Base-by-base conservation (phyloP, 768 basidiomycete species). In the Rhizopogon rudus region DNA sequence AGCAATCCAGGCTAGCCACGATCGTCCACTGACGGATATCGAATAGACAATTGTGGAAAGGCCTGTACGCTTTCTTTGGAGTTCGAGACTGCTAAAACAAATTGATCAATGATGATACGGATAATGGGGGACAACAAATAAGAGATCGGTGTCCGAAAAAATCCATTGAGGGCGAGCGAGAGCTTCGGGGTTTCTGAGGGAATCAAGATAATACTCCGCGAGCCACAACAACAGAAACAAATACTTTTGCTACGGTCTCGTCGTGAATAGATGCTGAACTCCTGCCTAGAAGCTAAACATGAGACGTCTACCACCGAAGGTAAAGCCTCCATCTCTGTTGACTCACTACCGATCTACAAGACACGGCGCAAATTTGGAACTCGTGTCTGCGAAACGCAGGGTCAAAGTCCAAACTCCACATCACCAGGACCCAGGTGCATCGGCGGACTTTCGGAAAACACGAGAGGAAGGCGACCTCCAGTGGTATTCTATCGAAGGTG, bases 141-240 rank as follows among this genome's bases (percentile, higher is more conserved):
- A 37, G 48, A 49, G 46, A 35, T 49, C 17, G 35, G 14, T 49
- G 48, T 20, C 48, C 35, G 35, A 49, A 49, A 49, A 49, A 13
- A 35, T 5, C 4, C 22, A 49, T 37, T 9, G 33, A 22, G 14
- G 31, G 35, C 25, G 25, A 25, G 25, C 25, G 25, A 25, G 25
- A 25, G 25, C 33, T 37, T 49, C 48, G 48, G 48, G 48, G 48
- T 49, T 49, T 49, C 48, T 37, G 48, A 22, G 33, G 22, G 33
- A 48, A 48, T 25, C 6, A 16, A 14, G 17, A 48, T 33, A 17
- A 49, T 49, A 49, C 48, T 49, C 48, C 48, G 48, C 48, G 48
- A 49, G 35, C 48, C 46, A 35, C 48, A 49, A 49, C 10, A 49
- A 49, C 48, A 49, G 35, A 49, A 49, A 49, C 48, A 49, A 49